Base-by-base conservation (phyloP, 2,329 filamentous ascomycete genomes). In the Arthrobotrys entomopaga region DNA sequence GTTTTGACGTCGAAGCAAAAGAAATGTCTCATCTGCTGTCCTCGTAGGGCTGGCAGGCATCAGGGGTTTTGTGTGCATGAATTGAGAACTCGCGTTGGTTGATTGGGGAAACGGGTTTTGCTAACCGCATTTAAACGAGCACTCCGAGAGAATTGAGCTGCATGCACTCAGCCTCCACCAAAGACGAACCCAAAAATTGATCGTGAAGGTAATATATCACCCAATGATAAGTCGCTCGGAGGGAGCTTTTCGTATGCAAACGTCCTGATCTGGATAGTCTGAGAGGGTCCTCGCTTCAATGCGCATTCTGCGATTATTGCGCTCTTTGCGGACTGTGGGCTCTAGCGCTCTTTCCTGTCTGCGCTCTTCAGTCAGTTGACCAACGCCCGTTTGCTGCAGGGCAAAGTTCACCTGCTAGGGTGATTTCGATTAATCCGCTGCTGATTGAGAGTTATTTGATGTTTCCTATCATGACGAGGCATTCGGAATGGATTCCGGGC, bases 111-210 rank as follows among this genome's bases (percentile, higher is more conserved):
- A 70, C 29, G 58, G 57, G 43, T 19, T 63, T 56, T 11, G 56
- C 70, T 74, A 74, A 74, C 70, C 58, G 22, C 22, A 67, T 74
- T 66, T 53, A 66, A 74, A 67, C 70, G 70, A 64, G 52, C 10
- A 13, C 63, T 49, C 61, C 61, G 69, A 66, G 29, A 6, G 56
- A 61, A 29, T 49, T 67, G 43, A 60, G 57, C 57, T 64, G 70
- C 70, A 74, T 74, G 70, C 70, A 74, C 70, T 67, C 70, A 74
- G 70, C 70, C 70, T 59, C 70, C 70, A 67, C 70, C 61, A 70
- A 64, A 60, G 19, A 48, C 38, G 54, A 56, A 34, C 29, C 58
- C 40, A 42, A 59, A 59, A 48, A 59, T 42, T 26, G 16, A 59
- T 58, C 42, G 24, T 63, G 24, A 40, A 34, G 61, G 48, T n/a